Base-by-base conservation (phyloP, 139 green algal species). In the Coccomyxa sp. region DNA sequence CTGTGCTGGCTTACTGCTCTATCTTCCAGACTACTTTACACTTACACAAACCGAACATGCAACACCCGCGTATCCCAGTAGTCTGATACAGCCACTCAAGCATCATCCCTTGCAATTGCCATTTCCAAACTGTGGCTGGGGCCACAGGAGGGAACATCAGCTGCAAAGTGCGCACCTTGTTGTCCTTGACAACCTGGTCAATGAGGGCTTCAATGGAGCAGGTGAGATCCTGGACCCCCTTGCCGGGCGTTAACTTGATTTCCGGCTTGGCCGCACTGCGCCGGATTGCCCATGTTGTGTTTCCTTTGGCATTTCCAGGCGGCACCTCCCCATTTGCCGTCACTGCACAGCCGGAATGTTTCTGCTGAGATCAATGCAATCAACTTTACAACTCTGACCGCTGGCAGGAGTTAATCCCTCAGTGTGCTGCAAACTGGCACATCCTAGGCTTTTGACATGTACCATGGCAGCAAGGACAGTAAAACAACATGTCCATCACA, bases 241-340 rank as follows among this genome's bases (percentile, higher is more conserved):
- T 97, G 81, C 93, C 94, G 1, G 93, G 88, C 18, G 93, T 97
- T 1, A 97, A 89, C 58, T 83, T 82, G 31, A 98, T 92, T 84
- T 98, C 95, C 4, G 93, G 87, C 84, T 91, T 93, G 25, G 88
- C 80, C 58, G 68, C 31, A 25, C 18, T 28, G 11, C 83, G 78
- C 16, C 89, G 86, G 13, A 86, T 82, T 81, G 93, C 86, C 92
- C 93, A 97, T 76, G 88, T 86, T 16, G 91, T 92, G 82, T 95
- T 89, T 27, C 58, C 81, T 32, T 74, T 88, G 9, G 86, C 88
- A 86, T 98, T 98, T 80, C 95, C 95, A 0, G 94, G 92, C 0
- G 95, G 95, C 14, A 98, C 87, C 15, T 66, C 66, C 13, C 95
- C 95, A 0, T 58, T 88, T 58, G 91, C 88, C n/a, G 85, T 38